Conservation (phyloP, 768 basidiomycete species). For the Leucocoprinus leucothites region DNA sequence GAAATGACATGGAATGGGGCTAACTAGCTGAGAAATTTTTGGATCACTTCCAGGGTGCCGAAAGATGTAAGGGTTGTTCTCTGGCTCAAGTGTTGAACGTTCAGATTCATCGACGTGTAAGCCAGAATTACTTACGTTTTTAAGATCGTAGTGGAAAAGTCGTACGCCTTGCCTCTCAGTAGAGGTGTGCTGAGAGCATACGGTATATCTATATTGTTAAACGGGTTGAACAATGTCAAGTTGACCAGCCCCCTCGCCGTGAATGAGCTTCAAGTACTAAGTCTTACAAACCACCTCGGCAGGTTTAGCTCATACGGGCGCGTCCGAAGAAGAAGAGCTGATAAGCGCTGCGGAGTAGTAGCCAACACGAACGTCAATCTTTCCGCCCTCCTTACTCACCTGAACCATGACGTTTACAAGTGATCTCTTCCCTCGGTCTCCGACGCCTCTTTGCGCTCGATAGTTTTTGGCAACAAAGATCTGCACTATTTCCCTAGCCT, state of each 20-base stretch:
- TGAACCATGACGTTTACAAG: background rate
- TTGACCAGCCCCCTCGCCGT: too few relatives aligned
- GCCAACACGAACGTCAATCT: background rate
- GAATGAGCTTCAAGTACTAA: too few relatives aligned
- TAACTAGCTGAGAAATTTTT: background rate
- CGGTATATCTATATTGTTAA: too few relatives aligned
- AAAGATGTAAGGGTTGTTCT: background rate
- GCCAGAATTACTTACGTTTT: too few relatives aligned
- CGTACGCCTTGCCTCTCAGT: too few relatives aligned
- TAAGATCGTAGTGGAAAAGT: too few relatives aligned
- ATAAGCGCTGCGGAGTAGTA: background rate
- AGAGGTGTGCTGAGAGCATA: too few relatives aligned
- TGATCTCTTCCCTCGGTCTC: conserved; percentile 9
- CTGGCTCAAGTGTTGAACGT: background rate
- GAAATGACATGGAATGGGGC: conserved; percentile 4
- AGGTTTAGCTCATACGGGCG: conserved; percentile 1
- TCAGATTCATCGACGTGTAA: too few relatives aligned
- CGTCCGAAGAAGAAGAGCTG: conserved; percentile 6
- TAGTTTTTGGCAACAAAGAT: too few relatives aligned
- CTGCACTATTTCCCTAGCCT: too few relatives aligned
- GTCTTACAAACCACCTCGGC: background rate
- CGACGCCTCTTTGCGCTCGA: conserved; percentile 1
- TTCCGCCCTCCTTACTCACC: background rate
- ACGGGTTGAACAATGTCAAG: too few relatives aligned
- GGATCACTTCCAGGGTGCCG: conserved; percentile 4